These are phyloP conservation scores for Alternaria burnsii DNA, from an alignment of 2,329 filamentous ascomycete species.

Conservation along the genomic window DNA sequence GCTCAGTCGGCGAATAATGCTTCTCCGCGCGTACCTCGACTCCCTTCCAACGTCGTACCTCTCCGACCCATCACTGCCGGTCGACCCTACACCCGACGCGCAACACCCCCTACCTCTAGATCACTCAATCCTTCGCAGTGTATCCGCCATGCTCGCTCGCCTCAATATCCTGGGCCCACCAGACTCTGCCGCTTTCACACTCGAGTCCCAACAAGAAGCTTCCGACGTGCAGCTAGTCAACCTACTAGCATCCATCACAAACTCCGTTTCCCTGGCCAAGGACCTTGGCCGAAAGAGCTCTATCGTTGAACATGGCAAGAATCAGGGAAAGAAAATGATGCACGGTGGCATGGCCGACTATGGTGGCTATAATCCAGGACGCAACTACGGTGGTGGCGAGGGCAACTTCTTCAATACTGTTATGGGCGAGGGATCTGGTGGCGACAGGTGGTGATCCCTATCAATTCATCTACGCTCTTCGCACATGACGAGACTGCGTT, in stretches of 20 bases:
- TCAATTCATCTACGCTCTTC: neutral
- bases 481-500: neutral
- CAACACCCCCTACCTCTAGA: conserved; percentile 55
- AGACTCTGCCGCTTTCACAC: conserved; percentile 69
- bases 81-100: conserved; percentile 40
- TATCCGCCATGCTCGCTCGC: conserved; percentile 84
- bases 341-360: conserved; percentile 24
- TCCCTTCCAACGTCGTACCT: conserved; percentile 73
- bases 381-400: conserved; percentile 16
- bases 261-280: conserved; percentile 74
- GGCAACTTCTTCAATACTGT: conserved; percentile 34
- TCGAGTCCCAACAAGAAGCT: conserved; percentile 77
- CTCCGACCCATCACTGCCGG: conserved; percentile 55
- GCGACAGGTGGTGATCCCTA: conserved; percentile 18
- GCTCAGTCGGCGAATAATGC: conserved; percentile 70
- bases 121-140: conserved; percentile 82
- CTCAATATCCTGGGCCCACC: conserved; percentile 82
- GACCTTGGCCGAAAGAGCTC: conserved; percentile 78
- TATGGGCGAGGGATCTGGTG: conserved; percentile 27
- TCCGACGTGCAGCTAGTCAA: conserved; percentile 85
- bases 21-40: conserved; percentile 74
- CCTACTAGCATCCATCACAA: conserved; percentile 77
- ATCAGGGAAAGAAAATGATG: conserved; percentile 39
- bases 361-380: conserved; percentile 16
- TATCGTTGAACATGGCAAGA: conserved; percentile 53